Conservation (phyloP, 495 filamentous ascomycete species). For the Penicillium tannophilum region DNA sequence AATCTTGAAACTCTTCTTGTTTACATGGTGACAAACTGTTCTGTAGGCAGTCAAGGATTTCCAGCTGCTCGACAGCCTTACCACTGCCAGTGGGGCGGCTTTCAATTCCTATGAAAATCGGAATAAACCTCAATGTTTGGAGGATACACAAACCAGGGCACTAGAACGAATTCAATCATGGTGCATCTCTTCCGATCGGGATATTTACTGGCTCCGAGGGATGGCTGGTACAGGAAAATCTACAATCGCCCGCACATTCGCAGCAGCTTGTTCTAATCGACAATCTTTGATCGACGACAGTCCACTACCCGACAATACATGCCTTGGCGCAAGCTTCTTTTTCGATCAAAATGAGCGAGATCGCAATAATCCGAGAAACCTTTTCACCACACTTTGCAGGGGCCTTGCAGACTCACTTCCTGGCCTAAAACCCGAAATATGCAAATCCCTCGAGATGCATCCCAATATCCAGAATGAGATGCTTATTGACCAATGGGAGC, state of each 20-base stretch:
- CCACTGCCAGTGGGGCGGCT: not conserved
- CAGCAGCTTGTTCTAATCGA: not conserved
- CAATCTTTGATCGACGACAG: not conserved
- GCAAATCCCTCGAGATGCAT: not conserved
- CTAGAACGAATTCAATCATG: conserved; percentile 2
- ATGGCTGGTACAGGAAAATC: conserved; percentile 8
- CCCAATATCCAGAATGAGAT: not conserved
- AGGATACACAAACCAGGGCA: not conserved
- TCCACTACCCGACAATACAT: not conserved
- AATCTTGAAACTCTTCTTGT: no score
- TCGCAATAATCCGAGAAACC: not conserved
- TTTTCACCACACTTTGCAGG: conserved; percentile 7
- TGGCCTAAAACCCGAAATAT: not conserved
- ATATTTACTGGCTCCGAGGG: conserved; percentile 6
- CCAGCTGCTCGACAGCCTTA: not conserved
- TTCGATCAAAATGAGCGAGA: conserved; percentile 1
- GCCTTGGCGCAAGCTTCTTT: conserved; percentile 3
- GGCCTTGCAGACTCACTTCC: not conserved
- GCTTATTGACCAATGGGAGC: conserved; percentile 1
- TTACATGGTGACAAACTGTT: no score
- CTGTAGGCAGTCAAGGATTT: not conserved
- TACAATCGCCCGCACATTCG: conserved; percentile 5
- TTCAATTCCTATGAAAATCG: conserved; percentile 8
- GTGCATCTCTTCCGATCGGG: not conserved
- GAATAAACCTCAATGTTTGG: conserved; percentile 1